Evolutionary conservation across 2,329 filamentous ascomycete species (phyloP).

Genomic region (Colletotrichum eremochloae): DNA sequence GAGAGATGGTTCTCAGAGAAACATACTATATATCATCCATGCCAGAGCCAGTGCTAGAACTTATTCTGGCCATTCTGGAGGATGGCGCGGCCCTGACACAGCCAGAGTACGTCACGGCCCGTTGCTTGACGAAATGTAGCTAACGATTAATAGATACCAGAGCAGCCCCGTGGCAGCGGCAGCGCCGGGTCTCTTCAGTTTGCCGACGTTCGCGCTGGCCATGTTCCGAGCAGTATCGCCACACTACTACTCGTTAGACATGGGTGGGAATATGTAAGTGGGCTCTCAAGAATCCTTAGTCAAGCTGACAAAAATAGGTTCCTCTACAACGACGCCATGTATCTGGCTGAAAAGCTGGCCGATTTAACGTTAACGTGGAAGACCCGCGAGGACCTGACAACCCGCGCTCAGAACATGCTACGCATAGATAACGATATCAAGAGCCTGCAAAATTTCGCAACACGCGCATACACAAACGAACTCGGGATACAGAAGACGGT

Average conservation of each 20-base stretch:
- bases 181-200: constrained; percentile 76
- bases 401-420: constrained; percentile 66
- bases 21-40: constrained; percentile 91
- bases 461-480: constrained; percentile 72
- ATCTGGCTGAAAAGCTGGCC: constrained; percentile 69
- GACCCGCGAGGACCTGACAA: constrained; percentile 63
- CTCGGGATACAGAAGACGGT: constrained; percentile 72
- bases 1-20: constrained; percentile 84
- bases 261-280: constrained; percentile 74
- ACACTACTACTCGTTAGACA: constrained; percentile 76
- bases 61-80: constrained; percentile 71
- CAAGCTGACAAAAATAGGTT: constrained; percentile 60
- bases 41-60: constrained; percentile 80
- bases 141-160: constrained; percentile 52
- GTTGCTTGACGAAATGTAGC: neutral
- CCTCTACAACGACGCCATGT: constrained; percentile 76
- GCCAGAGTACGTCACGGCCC: constrained; percentile 56
- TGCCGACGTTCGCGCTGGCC: constrained; percentile 81
- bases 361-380: constrained; percentile 67
- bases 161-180: constrained; percentile 74
- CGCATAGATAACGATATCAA: constrained; percentile 72
- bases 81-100: constrained; percentile 72
- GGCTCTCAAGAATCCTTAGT: neutral
- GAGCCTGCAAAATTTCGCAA: constrained; percentile 71
- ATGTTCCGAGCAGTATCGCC: constrained; percentile 84